Conservation (phyloP, 2,329 filamentous ascomycete species). For the Raffaelea albimanens region DNA sequence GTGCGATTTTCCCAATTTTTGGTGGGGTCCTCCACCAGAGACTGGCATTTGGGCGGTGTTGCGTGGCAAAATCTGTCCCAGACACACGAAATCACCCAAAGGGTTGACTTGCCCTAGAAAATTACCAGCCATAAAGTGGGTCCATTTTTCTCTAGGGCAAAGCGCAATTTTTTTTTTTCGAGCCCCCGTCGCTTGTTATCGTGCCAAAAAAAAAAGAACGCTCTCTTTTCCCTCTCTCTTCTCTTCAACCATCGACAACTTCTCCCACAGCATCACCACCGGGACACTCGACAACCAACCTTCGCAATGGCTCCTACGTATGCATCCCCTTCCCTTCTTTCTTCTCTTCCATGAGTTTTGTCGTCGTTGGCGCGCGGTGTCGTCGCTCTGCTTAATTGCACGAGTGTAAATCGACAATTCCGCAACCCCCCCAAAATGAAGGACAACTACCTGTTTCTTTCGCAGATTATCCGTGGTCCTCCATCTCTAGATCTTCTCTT, state of each 20-base stretch:
- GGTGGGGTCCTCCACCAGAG: constrained; percentile 2
- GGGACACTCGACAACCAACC: not conserved
- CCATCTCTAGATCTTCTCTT: constrained; percentile 55
- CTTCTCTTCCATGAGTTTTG: too few species aligned
- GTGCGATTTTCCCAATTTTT: too few species aligned
- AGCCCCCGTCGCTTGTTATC: not conserved
- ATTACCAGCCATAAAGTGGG: too few species aligned
- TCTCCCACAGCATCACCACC: not conserved
- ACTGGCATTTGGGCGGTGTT: constrained; percentile 7
- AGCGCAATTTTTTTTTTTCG: not conserved
- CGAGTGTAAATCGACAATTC: too few species aligned
- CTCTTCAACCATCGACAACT: constrained; percentile 1
- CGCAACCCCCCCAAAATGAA: too few species aligned
- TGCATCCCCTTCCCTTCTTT: constrained; percentile 3
- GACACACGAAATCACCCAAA: not conserved
- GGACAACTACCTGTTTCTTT: constrained; percentile 22
- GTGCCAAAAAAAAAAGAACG: not conserved
- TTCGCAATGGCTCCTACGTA: constrained; percentile 13
- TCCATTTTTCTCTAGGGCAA: not conserved
- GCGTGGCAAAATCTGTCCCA: constrained; percentile 6
- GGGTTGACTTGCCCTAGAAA: constrained; percentile 13
- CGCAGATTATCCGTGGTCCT: constrained; percentile 74
- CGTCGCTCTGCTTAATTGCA: too few species aligned
- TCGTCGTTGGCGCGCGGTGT: too few species aligned
- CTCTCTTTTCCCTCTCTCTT: not conserved